Base-by-base conservation (phyloP, 1,284 basidiomycete species). In the Entoloma clypeatum region DNA sequence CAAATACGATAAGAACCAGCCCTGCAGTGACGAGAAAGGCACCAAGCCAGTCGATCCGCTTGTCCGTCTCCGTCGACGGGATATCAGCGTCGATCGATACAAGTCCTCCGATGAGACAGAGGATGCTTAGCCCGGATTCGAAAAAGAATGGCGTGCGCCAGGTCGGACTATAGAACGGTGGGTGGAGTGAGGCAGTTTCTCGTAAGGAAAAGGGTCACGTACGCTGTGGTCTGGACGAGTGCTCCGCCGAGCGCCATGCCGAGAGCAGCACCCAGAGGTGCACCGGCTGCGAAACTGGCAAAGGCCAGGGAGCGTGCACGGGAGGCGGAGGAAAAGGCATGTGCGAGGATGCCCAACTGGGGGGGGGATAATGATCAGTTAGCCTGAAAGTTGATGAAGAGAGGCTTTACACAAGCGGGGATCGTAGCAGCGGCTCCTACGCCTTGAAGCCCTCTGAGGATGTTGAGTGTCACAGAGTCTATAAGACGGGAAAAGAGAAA, bases 11-110 rank as follows among this genome's bases (percentile, higher is more conserved):
- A 2, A 94, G 67, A 0, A 88, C 80, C 9, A 94, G 67, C 0
- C 87, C 91, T 0, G 71, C 59, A 0, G 88, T 92, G 32, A 90
- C 72, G 22, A 93, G 62, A 13, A 77, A 64, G 0, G 85, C 86
- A 4, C 92, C 92, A 14, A 89, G 55, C 86, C 88, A 93, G 56
- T 96, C 92, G 0, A 95, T 69, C 0, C 85, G 71, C 17, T 64
- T 64, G 50, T 88, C 82, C 0, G 18, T 30, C 43, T 77, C 75
- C 4, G 57, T 50, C 0, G 72, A 72, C 1, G 66, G 65, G 3
- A 56, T 14, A 49, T 81, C 80, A 0, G 61, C 43, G 27, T 84
- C 79, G 25, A 91, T 74, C 4, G 71, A 68, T 10, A 77, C 43
- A 0, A 72, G 50, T 0, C 74, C 85, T 0, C 70, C 64, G 0